Percentiles rank a stretch among this genome's conserved stretches.
Evolutionary conservation across 2,329 filamentous ascomycete genomes (phyloP).

Genomic region (Curvularia verruculosa): DNA sequence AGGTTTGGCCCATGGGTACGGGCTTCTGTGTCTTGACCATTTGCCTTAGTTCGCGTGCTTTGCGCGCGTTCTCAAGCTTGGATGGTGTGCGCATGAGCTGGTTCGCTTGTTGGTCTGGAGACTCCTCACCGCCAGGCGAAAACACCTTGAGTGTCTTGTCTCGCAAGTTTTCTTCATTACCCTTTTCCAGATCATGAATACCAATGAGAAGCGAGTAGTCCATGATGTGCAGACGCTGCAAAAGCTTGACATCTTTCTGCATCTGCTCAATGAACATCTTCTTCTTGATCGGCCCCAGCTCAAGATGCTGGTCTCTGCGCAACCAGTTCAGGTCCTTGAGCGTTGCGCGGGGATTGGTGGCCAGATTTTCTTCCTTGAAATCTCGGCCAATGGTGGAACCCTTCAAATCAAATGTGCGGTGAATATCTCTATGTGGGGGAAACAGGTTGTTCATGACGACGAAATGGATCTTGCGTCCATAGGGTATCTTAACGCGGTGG

Average conservation of each 20-base stretch:
- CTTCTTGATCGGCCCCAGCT: slow-evolving; percentile 89
- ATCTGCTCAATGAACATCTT: slow-evolving; percentile 87
- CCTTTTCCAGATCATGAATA: slow-evolving; percentile 86
- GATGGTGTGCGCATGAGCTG: slow-evolving; percentile 88
- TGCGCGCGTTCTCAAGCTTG: slow-evolving; percentile 87
- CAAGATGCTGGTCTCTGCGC: slow-evolving; percentile 80
- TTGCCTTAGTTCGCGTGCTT: slow-evolving; percentile 87
- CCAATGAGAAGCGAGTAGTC: slow-evolving; percentile 96
- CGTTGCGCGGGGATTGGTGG: slow-evolving; percentile 87
- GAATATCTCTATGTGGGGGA: slow-evolving; percentile 94
- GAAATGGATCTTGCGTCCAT: slow-evolving; percentile 97
- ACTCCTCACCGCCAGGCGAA: slow-evolving; percentile 77
- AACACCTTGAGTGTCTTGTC: slow-evolving; percentile 93
- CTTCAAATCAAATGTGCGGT: slow-evolving; percentile 95
- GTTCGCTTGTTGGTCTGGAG: slow-evolving; percentile 59
- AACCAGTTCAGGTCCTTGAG: slow-evolving; percentile 98
- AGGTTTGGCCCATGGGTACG: slow-evolving; percentile 84
- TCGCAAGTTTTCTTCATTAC: slow-evolving; percentile 92
- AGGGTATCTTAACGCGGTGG: slow-evolving; percentile 97
- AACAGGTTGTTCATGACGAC: slow-evolving; percentile 99
- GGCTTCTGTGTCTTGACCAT: slow-evolving; percentile 93
- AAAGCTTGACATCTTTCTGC: slow-evolving; percentile 80
- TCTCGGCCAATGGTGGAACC: slow-evolving; percentile 94
- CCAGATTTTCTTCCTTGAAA: slow-evolving; percentile 85
- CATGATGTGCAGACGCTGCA: slow-evolving; percentile 95